These are phyloP conservation scores for Coemansia sp. DNA, from an alignment of 192 early-diverging fungal genomes.

Conservation along the genomic window DNA sequence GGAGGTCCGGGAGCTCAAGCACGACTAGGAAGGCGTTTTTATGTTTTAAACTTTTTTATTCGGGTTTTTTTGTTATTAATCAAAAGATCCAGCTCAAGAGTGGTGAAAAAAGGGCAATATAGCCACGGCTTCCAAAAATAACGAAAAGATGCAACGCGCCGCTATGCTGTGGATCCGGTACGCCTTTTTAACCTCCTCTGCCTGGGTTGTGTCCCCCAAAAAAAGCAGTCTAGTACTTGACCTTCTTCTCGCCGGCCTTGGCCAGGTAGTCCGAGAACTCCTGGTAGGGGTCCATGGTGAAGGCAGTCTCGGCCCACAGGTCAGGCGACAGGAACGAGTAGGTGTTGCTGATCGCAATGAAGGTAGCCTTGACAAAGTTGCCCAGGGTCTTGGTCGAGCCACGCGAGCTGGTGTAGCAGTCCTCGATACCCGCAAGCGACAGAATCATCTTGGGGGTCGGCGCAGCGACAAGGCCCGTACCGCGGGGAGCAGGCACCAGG, in stretches of 20 bases:
- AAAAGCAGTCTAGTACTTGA: conserved; percentile 31
- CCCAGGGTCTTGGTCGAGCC: conserved; percentile 98
- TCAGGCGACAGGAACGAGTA: conserved; percentile 98
- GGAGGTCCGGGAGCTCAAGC: conserved; percentile 79
- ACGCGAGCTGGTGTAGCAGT: conserved; percentile 95
- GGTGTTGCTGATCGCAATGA: conserved; percentile 94
- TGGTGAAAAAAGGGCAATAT: too few relatives aligned
- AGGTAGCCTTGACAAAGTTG: conserved; percentile 99
- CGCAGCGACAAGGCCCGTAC: conserved; percentile 98
- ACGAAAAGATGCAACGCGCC: background rate
- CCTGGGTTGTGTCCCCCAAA: background rate
- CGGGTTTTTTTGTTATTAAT: background rate
- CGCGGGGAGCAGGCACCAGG: conserved; percentile 97
- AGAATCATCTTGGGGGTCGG: conserved; percentile 97
- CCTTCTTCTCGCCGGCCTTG: conserved; percentile 54
- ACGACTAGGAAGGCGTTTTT: conserved; percentile 63
- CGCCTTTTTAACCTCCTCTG: too few relatives aligned
- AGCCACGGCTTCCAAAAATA: background rate
- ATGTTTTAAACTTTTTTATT: background rate
- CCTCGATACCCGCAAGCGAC: conserved; percentile 94
- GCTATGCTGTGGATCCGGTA: too few relatives aligned
- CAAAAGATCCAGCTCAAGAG: background rate
- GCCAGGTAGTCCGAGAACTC: conserved; percentile 80
- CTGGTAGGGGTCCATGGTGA: conserved; percentile 90
- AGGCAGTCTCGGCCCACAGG: conserved; percentile 88